Evolutionary conservation across 192 early-diverging fungal genomes (phyloP).

Genomic region (Piromyces sp.): DNA sequence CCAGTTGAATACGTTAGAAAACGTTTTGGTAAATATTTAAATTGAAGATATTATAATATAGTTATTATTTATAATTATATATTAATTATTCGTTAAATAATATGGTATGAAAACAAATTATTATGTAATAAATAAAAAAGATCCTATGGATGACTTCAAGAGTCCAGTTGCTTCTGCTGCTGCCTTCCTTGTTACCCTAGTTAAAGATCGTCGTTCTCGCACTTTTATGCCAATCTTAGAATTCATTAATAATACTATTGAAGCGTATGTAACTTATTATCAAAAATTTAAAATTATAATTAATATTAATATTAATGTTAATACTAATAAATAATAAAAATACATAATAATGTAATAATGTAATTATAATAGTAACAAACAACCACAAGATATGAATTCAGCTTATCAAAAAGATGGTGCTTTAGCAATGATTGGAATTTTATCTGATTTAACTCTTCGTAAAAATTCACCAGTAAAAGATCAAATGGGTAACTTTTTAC

Average conservation of each 20-base stretch:
- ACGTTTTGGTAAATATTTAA: slow-evolving; percentile 28
- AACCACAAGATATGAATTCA: slow-evolving; percentile 45
- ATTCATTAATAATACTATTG: slow-evolving; percentile 59
- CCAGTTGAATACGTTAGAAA: slow-evolving; percentile 81
- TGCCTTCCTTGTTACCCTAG: slow-evolving; percentile 60
- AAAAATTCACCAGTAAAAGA: slow-evolving; percentile 50
- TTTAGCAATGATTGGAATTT: slow-evolving; percentile 63
- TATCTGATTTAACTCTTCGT: slow-evolving; percentile 52
- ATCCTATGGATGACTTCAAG: slow-evolving; percentile 69
- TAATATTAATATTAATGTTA: not conserved
- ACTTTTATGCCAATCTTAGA: slow-evolving; percentile 63
- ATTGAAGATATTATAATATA: too few relatives aligned
- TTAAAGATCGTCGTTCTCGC: slow-evolving; percentile 53
- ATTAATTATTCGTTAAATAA: slow-evolving; percentile 11
- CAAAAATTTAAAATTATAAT: not conserved
- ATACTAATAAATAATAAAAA: not conserved
- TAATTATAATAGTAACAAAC: slow-evolving; percentile 29
- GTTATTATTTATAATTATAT: too few relatives aligned
- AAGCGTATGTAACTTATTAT: slow-evolving; percentile 4
- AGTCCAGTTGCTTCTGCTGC: slow-evolving; percentile 54
- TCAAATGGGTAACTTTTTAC: slow-evolving; percentile 72
- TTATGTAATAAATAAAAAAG: too few relatives aligned
- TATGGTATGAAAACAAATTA: too few relatives aligned
- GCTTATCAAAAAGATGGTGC: slow-evolving; percentile 77
- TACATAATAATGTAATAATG: not conserved